A percentile compares a stretch with the other conserved stretches of the same genome.
phyloP scores from a whole-genome alignment of 1,284 basidiomycete species.

The Cryptococcus sp. region DNA sequence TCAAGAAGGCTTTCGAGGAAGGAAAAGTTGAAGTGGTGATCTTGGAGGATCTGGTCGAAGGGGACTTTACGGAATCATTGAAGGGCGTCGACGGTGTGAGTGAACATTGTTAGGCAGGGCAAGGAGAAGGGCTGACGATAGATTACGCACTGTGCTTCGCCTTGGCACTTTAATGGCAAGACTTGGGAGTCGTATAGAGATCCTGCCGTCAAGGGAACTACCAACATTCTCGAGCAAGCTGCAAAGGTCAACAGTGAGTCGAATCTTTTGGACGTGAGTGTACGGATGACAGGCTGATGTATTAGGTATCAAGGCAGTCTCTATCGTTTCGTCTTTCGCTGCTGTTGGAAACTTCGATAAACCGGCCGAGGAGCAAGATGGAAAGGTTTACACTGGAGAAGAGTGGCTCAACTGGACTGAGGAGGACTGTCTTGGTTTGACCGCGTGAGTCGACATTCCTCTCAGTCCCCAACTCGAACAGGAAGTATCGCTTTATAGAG shows the following conservation, averaged over 20 bases:
- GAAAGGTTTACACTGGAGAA: slow-evolving; percentile 28
- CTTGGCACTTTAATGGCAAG: slow-evolving; percentile 21
- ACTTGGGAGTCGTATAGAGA: slow-evolving; percentile 42
- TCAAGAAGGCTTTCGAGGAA: slow-evolving; percentile 9
- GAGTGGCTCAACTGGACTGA: slow-evolving; percentile 37
- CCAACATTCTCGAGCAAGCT: slow-evolving; percentile 44
- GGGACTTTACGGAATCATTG: slow-evolving; percentile 40
- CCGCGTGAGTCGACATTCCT: slow-evolving; percentile 5
- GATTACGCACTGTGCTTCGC: slow-evolving; percentile 20
- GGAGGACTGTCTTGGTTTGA: slow-evolving; percentile 16
- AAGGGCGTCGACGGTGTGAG: slow-evolving; percentile 25
- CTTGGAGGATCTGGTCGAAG: slow-evolving; percentile 27
- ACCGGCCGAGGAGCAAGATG: slow-evolving; percentile 13
- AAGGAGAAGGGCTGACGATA: slow-evolving; percentile 3
- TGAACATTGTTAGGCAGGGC: background rate
- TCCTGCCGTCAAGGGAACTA: slow-evolving; percentile 50
- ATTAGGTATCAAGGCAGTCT: slow-evolving; percentile 46
- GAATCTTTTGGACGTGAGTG: background rate
- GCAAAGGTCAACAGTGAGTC: slow-evolving; percentile 26
- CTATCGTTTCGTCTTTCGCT: slow-evolving; percentile 49
- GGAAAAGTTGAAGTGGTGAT: slow-evolving; percentile 30
- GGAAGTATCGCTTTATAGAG: no score
- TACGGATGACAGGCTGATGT: no score
- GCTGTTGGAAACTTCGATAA: slow-evolving; percentile 20
- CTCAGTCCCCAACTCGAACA: no score